Evolutionary conservation across 495 filamentous ascomycete species (phyloP).

Genomic region (Podospora comata): DNA sequence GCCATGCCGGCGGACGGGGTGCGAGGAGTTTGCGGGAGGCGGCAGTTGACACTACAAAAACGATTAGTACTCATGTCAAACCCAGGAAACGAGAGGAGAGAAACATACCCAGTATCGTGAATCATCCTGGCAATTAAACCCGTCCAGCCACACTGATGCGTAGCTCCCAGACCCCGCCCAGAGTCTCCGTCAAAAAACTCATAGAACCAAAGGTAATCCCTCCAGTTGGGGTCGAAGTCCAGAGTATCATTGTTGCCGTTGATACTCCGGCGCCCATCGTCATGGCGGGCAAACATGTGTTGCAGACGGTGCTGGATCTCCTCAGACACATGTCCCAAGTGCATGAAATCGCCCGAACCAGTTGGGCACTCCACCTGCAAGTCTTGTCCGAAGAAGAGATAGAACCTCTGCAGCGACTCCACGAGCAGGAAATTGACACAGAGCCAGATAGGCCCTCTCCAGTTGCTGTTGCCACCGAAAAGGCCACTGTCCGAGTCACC

Average conservation of each 20-base stretch:
- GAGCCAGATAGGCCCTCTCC: conserved; percentile 91
- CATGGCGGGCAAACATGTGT: conserved; percentile 79
- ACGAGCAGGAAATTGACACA: conserved; percentile 95
- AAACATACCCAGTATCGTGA: conserved; percentile 83
- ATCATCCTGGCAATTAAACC: conserved; percentile 94
- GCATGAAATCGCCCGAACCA: conserved; percentile 92
- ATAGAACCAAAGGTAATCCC: conserved; percentile 90
- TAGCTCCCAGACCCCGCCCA: conserved; percentile 84
- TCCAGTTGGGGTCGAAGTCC: conserved; percentile 90
- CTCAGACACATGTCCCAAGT: conserved; percentile 92
- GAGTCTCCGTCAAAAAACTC: conserved; percentile 96
- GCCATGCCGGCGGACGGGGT: conserved; percentile 76
- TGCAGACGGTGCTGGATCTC: conserved; percentile 93
- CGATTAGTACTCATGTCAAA: conserved; percentile 17
- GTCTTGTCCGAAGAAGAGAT: conserved; percentile 87
- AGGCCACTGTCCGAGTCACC: conserved; percentile 91
- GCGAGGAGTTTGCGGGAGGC: conserved; percentile 87
- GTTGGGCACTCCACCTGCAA: conserved; percentile 91
- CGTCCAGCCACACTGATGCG: conserved; percentile 98
- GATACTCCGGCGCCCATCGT: conserved; percentile 82
- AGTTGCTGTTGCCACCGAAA: conserved; percentile 97
- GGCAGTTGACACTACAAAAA: conserved; percentile 73
- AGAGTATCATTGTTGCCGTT: conserved; percentile 77
- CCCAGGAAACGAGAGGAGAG: background rate
- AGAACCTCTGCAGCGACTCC: conserved; percentile 87